Base-by-base conservation (phyloP, 179 eudicot species). In the Corrigiola litoralis region DNA sequence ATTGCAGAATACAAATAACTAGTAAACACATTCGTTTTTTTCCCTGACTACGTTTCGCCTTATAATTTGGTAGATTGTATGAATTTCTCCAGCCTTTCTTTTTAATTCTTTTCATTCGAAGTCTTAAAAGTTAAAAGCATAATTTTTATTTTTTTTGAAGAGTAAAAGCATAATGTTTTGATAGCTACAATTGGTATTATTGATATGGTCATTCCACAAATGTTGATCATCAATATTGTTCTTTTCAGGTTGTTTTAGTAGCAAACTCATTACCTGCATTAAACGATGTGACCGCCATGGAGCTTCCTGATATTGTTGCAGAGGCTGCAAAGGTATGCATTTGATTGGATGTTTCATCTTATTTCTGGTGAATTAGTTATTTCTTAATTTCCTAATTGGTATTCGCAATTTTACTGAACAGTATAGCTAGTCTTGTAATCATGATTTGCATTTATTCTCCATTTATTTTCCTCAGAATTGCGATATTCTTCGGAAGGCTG, bases 181-280 rank as follows among this genome's bases (percentile, higher is more conserved):
- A 24, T 24, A 10, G 28, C 28, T 21, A 25, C 18, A 24, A 34
- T 6, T 21, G 32, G 24, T 13, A 16, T 34, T n/a, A 9, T 5
- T 44, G 31, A 16, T 6, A 2, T 13, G 8, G 21, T 29, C 21
- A 9, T 10, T 25, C 34, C 20, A 5, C 32, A 40, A 9, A 11
- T 70, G 20, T 44, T 25, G 31, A 37, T n/a, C 32, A 65, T 17
- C 23, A 41, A 21, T 56, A 33, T 16, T 49, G 31, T 52, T 44
- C 41, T 54, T 66, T 74, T 79, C 85, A 92, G 98, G 98, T 92
- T 44, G 98, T 92, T 45, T 84, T 92, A 69, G 97, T 94, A 21
- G 97, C 88, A 42, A 94, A 94, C 82, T 94, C 97, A 24, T 85
- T 91, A 29, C 99, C 99, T 47, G 99, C 99, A 23, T 72, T 94